Base-by-base conservation (phyloP, 805 yeast species). In the Wickerhamomyces sydowiorum region DNA sequence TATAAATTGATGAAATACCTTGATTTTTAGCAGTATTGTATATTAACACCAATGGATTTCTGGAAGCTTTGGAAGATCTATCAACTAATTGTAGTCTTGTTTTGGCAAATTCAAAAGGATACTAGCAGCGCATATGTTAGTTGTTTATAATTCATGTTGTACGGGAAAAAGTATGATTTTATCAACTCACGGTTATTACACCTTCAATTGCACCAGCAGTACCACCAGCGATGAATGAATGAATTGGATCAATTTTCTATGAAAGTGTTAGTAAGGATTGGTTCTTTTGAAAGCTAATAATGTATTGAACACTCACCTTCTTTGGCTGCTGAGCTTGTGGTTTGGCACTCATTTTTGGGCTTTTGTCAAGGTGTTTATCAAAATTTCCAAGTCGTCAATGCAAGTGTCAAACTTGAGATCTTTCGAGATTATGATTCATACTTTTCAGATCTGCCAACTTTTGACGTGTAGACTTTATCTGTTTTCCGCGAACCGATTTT, bases 141-240 rank as follows among this genome's bases (percentile, higher is more conserved):
- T 24, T 8, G 27, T n/a, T n/a, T n/a, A n/a, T n/a, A n/a, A 24
- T 8, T 8, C 27, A 8, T 8, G 27, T 24, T 38, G 35, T 34
- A 34, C 38, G 36, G 13, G 13, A 17, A 17, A n/a, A n/a, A 23
- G 30, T 17, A 3, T 8, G 12, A 21, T 17, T n/a, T 13, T 28
- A 13, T 9, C n/a, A 14, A 51, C 60, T 15, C 45, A 52, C 62
- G 0, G 98, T 91, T 36, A 86, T 73, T 31, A 78, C 78, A 27
- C 96, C 96, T 66, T 91, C 99, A 25, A 90, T 80, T 21, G 96
- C 98, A 44, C 98, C 99, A 0, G 98, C 99, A 0, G 86, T 73
- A 40, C 97, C 96, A 43, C 99, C 99, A 7, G 96, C 98, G 22
- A 90, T 69, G 56, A 91, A 88, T 2, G 97, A 87, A 54, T 84